Conservation (phyloP, 345 rosid genomes). For the Populus ilicifolia region DNA sequence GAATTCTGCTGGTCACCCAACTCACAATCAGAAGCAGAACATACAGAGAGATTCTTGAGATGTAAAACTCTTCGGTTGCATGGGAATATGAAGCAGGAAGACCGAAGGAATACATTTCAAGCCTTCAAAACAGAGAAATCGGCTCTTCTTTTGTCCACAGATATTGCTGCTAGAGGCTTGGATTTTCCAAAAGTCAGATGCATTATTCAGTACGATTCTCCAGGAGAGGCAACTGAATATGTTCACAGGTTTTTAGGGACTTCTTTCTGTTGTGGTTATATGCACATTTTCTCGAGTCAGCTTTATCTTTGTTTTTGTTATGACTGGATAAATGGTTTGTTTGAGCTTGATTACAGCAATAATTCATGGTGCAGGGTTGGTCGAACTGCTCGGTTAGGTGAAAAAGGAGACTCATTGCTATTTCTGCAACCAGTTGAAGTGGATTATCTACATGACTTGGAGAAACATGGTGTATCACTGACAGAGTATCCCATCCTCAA, state of each 20-base stretch:
- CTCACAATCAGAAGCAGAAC: constrained; percentile 41
- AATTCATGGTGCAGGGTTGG: constrained; percentile 69
- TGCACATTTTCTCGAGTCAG: background rate
- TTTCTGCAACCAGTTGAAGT: constrained; percentile 85
- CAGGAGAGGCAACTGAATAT: constrained; percentile 98
- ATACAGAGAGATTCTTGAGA: constrained; percentile 47
- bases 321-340: background rate
- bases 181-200: constrained; percentile 93
- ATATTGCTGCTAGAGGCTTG: constrained; percentile 88
- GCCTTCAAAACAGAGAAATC: constrained; percentile 68
- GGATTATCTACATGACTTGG: constrained; percentile 74
- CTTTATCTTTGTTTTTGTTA: background rate
- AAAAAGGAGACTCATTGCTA: constrained; percentile 77
- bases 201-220: constrained; percentile 93
- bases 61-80: constrained; percentile 77
- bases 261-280: constrained; percentile 3
- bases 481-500: constrained; percentile 72
- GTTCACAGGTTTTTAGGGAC: constrained; percentile 66
- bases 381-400: constrained; percentile 90
- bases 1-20: constrained; percentile 62
- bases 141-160: constrained; percentile 83
- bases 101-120: constrained; percentile 68
- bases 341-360: constrained; percentile 13
- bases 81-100: constrained; percentile 95
- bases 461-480: constrained; percentile 80